Evolutionary conservation across 495 filamentous ascomycete species (phyloP).

Genomic region (Annulohypoxylon moriforme): DNA sequence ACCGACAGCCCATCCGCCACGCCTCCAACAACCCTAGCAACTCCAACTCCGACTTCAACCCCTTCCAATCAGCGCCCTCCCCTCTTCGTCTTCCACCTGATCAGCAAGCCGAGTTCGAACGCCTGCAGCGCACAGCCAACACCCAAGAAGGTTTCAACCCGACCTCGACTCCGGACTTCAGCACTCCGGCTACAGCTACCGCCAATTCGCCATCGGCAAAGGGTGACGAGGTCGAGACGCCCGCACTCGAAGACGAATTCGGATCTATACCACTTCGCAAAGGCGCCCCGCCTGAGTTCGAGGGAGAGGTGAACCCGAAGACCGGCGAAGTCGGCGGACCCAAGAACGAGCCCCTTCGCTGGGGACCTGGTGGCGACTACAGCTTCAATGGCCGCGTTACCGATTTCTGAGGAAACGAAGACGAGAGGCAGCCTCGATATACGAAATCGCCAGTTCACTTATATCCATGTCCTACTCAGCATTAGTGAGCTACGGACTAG

Average conservation of each 20-base stretch:
- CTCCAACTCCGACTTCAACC: constrained; percentile 38
- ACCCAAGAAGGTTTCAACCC: constrained; percentile 50
- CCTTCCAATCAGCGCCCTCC: constrained; percentile 65
- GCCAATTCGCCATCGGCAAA: background rate
- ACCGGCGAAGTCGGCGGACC: constrained; percentile 97
- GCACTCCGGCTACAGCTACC: constrained; percentile 1
- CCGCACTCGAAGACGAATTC: constrained; percentile 17
- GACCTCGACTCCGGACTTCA: constrained; percentile 43
- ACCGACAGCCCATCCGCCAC: constrained; percentile 33
- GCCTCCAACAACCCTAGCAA: constrained; percentile 42
- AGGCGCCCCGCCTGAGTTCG: constrained; percentile 88
- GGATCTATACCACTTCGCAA: constrained; percentile 49
- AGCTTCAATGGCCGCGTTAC: constrained; percentile 96
- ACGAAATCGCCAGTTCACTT: background rate
- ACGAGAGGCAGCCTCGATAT: background rate
- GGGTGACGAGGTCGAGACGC: background rate
- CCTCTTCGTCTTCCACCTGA: constrained; percentile 86
- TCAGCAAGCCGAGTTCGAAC: constrained; percentile 93
- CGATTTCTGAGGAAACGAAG: constrained; percentile 73
- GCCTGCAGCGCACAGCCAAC: constrained; percentile 72
- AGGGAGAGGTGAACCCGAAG: constrained; percentile 90
- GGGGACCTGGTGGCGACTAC: constrained; percentile 87
- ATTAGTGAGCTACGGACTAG: background rate
- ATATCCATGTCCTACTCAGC: background rate
- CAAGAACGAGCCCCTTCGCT: constrained; percentile 95